Percentiles rank a stretch among this genome's conserved stretches.
Evolutionary conservation across 2,329 filamentous ascomycete species (phyloP).

Genomic region (Mycosphaerella sp.): DNA sequence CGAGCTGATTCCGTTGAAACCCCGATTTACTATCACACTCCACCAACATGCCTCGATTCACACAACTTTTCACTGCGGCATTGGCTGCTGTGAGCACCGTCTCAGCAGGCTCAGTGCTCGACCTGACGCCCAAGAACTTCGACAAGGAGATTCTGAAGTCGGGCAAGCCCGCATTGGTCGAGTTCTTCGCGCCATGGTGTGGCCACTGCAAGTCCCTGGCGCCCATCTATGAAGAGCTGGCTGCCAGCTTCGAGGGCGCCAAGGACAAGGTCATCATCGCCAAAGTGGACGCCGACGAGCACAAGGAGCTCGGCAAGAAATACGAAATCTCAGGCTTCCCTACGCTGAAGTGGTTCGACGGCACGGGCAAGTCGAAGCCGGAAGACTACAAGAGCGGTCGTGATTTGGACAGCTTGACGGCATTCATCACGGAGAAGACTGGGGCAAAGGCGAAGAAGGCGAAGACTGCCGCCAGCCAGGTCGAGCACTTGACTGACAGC

Average conservation of each 20-base stretch:
- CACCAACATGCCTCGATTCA: constrained; percentile 42
- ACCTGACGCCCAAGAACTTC: constrained; percentile 86
- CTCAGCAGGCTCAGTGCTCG: constrained; percentile 76
- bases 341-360: constrained; percentile 96
- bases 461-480: constrained; percentile 63
- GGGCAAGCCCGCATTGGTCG: constrained; percentile 90
- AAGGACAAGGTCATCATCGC: constrained; percentile 76
- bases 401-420: constrained; percentile 75
- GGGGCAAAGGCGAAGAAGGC: constrained; percentile 73
- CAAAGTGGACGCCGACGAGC: constrained; percentile 91
- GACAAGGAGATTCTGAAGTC: constrained; percentile 82
- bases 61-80: constrained; percentile 41
- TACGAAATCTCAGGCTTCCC: constrained; percentile 93
- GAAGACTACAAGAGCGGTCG: constrained; percentile 79
- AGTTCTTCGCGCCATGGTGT: constrained; percentile 99
- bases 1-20: not conserved
- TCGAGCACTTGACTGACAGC: constrained; percentile 72
- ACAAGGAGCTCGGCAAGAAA: constrained; percentile 74
- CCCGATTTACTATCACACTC: not conserved
- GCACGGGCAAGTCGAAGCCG: constrained; percentile 72
- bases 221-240: constrained; percentile 90
- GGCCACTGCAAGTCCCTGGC: constrained; percentile 98
- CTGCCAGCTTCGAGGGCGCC: constrained; percentile 62
- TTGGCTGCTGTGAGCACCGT: constrained; percentile 47
- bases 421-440: constrained; percentile 81